Evolutionary conservation across 768 basidiomycete species (phyloP).

Genomic region (Termitomyces eurrhizus): DNA sequence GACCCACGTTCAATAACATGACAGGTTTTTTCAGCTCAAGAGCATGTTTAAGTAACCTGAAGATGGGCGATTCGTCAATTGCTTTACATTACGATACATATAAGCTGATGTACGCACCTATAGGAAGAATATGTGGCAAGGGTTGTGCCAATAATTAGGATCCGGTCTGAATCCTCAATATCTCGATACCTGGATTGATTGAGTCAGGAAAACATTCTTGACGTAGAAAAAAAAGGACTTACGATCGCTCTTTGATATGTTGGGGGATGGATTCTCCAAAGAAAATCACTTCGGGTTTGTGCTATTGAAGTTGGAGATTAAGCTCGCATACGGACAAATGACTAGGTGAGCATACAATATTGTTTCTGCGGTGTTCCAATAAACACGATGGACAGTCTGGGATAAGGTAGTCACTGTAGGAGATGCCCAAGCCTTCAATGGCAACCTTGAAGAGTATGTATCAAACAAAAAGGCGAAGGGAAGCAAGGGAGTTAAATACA

Average conservation of each 20-base stretch:
- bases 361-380: slow-evolving; percentile 49
- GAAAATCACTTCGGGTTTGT: slow-evolving; percentile 82
- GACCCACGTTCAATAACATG: slow-evolving; percentile 82
- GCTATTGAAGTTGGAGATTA: slow-evolving; percentile 31
- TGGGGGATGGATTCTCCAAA: slow-evolving; percentile 86
- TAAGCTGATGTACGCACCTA: slow-evolving; percentile 41
- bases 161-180: slow-evolving; percentile 55
- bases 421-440: slow-evolving; percentile 62
- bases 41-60: slow-evolving; percentile 77
- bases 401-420: slow-evolving; percentile 74
- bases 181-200: slow-evolving; percentile 43
- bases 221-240: slow-evolving; percentile 21
- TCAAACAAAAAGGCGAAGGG: not conserved
- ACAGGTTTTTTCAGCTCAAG: slow-evolving; percentile 72
- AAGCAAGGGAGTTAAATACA: slow-evolving; percentile 36
- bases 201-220: not conserved
- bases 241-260: slow-evolving; percentile 69
- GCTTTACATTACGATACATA: not conserved
- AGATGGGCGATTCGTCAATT: not conserved
- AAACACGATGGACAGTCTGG: slow-evolving; percentile 75
- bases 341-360: slow-evolving; percentile 45
- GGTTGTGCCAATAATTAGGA: slow-evolving; percentile 86
- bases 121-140: slow-evolving; percentile 93
- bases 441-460: slow-evolving; percentile 52
- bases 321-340: not conserved